Conservation (phyloP, 164 flowering plant species). For the Dillenia turbinata region DNA sequence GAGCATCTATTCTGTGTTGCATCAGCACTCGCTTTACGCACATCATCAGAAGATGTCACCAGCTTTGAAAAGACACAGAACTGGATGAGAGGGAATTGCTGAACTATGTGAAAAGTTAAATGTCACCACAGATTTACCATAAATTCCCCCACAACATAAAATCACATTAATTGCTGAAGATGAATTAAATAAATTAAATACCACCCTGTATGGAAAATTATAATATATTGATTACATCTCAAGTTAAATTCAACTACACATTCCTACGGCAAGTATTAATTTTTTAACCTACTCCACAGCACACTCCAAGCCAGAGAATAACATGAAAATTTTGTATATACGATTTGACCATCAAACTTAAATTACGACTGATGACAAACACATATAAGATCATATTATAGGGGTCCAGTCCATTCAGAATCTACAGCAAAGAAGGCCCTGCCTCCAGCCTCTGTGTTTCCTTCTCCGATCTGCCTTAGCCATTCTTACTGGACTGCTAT, state of each 20-base stretch:
- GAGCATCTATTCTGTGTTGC: constrained; percentile 78
- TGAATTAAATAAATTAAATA: too few species aligned
- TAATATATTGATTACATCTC: constrained; percentile 11
- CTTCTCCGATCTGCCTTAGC: constrained; percentile 65
- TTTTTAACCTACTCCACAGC: constrained; percentile 21
- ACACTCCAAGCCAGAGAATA: constrained; percentile 10
- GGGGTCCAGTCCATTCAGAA: constrained; percentile 38
- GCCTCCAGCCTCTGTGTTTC: constrained; percentile 61
- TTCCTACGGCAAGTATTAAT: constrained; percentile 2
- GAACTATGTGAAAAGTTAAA: too few species aligned
- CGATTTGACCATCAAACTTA: constrained; percentile 3
- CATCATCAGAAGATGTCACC: constrained; percentile 64
- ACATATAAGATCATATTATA: neutral
- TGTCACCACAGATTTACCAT: too few species aligned
- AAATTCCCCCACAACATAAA: too few species aligned
- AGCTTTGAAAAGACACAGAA: constrained; percentile 81
- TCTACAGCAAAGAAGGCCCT: constrained; percentile 75
- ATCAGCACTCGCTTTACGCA: constrained; percentile 84
- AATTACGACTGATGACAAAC: constrained; percentile 5
- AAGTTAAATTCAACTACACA: constrained; percentile 3
- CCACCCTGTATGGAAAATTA: too few species aligned
- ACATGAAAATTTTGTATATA: neutral
- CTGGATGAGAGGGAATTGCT: constrained; percentile 54
- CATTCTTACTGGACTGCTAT: constrained; percentile 91
- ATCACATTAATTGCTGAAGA: too few species aligned